These are phyloP conservation scores for Colletotrichum acutatum DNA, from an alignment of 2,329 filamentous ascomycete genomes.

Conservation along the genomic window DNA sequence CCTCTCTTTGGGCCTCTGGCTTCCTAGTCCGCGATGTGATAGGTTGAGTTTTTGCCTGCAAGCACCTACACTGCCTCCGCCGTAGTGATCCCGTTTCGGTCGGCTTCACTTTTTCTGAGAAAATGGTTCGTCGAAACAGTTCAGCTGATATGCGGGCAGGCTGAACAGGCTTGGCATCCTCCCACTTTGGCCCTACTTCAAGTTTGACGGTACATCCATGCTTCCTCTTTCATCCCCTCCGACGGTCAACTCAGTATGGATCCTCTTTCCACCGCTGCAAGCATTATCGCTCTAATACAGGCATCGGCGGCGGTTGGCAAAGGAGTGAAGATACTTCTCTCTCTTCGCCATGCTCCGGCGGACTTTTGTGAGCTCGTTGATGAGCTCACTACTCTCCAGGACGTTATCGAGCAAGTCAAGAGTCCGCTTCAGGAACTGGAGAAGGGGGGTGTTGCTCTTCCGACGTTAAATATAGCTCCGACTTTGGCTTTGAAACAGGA, in stretches of 20 bases:
- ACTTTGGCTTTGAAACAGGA: background rate
- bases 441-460: background rate
- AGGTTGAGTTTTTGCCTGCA: background rate
- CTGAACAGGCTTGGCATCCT: background rate
- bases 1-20: background rate
- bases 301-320: conserved; percentile 1
- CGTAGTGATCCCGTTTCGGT: background rate
- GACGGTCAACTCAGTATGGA: background rate
- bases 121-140: background rate
- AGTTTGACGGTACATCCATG: background rate
- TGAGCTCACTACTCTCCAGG: background rate
- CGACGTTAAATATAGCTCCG: background rate
- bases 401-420: conserved; percentile 6
- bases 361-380: conserved; percentile 17
- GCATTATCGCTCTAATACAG: conserved; percentile 13
- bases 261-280: conserved; percentile 4
- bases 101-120: background rate
- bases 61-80: background rate
- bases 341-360: conserved; percentile 6
- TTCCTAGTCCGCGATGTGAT: background rate
- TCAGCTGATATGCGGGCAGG: conserved; percentile 11
- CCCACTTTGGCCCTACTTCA: background rate
- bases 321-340: conserved; percentile 1
- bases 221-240: background rate
- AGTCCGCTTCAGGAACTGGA: background rate